phyloP scores from a whole-genome alignment of 805 yeast species.

The Ogataea pilisensis region DNA sequence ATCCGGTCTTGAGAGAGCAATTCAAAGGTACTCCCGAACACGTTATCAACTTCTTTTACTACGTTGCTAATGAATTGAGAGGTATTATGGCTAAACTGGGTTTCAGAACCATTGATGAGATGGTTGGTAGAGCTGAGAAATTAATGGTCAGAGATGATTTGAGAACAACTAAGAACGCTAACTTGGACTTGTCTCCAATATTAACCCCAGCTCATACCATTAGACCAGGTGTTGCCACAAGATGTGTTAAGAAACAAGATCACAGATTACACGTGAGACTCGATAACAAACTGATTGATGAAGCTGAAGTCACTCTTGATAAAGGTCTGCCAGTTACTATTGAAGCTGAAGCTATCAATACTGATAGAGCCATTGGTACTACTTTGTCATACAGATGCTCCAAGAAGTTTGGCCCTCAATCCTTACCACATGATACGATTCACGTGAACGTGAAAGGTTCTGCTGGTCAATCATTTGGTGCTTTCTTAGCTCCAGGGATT shows the following conservation, averaged over 20 bases:
- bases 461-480: constrained; percentile 99
- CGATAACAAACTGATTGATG: constrained; percentile 94
- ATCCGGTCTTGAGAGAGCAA: constrained; percentile 86
- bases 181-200: constrained; percentile 87
- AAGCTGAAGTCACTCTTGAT: constrained; percentile 91
- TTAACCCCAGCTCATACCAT: constrained; percentile 95
- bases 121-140: constrained; percentile 97
- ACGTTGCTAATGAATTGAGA: constrained; percentile 88
- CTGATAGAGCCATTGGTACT: constrained; percentile 95
- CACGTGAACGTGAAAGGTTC: constrained; percentile 89
- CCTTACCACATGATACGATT: constrained; percentile 93
- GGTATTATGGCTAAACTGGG: constrained; percentile 92
- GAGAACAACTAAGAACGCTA: constrained; percentile 84
- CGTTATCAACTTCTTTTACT: constrained; percentile 95
- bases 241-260: constrained; percentile 89
- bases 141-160: constrained; percentile 79
- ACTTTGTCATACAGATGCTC: constrained; percentile 92
- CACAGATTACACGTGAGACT: constrained; percentile 88
- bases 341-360: constrained; percentile 88
- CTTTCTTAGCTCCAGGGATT: constrained; percentile 92
- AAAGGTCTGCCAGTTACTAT: constrained; percentile 95
- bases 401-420: constrained; percentile 86
- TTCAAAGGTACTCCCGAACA: constrained; percentile 97
- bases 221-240: constrained; percentile 95
- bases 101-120: constrained; percentile 91